A percentile compares a stretch with the other conserved stretches of the same genome.
These are phyloP conservation scores for Polygonum maritimum DNA, from an alignment of 148 eudicot genomes.

Conservation along the genomic window DNA sequence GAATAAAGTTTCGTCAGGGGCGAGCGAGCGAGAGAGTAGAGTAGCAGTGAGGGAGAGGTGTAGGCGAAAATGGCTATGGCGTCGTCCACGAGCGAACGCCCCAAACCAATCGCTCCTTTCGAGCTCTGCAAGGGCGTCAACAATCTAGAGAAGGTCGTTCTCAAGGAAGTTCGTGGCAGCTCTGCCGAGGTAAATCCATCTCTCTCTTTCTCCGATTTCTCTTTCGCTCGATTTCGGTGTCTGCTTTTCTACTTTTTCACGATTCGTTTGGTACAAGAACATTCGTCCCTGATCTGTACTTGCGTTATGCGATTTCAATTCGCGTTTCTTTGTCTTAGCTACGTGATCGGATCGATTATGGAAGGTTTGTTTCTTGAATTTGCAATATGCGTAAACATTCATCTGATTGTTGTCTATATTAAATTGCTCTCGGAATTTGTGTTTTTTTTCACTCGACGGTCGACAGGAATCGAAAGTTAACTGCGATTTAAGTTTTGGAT, in stretches of 20 bases:
- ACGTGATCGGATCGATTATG: neutral
- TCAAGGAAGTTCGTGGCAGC: conserved; percentile 61
- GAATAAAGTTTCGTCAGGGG: neutral
- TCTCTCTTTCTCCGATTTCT: conserved; percentile 3
- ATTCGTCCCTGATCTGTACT: neutral
- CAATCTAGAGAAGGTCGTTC: conserved; percentile 72
- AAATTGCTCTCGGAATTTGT: neutral
- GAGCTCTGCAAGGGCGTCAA: conserved; percentile 52
- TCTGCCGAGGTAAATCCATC: conserved; percentile 58
- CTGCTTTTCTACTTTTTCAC: conserved; percentile 1
- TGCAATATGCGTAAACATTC: neutral
- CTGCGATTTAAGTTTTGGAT: neutral
- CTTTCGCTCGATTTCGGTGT: neutral
- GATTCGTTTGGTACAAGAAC: neutral
- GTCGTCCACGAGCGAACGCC: conserved; percentile 43
- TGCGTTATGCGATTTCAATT: neutral
- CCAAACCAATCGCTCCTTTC: conserved; percentile 17
- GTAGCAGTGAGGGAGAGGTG: conserved; percentile 15
- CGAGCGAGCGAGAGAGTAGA: conserved; percentile 12
- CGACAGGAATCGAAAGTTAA: neutral
- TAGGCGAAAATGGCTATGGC: conserved; percentile 24
- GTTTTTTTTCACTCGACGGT: neutral
- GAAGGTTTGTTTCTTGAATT: neutral
- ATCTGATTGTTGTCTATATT: neutral
- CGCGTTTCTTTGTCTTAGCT: neutral